Evolutionary conservation across 805 yeast species (phyloP), one percentile per base, ranked within the genome.

Genomic region (Pichia scutulata): DNA sequence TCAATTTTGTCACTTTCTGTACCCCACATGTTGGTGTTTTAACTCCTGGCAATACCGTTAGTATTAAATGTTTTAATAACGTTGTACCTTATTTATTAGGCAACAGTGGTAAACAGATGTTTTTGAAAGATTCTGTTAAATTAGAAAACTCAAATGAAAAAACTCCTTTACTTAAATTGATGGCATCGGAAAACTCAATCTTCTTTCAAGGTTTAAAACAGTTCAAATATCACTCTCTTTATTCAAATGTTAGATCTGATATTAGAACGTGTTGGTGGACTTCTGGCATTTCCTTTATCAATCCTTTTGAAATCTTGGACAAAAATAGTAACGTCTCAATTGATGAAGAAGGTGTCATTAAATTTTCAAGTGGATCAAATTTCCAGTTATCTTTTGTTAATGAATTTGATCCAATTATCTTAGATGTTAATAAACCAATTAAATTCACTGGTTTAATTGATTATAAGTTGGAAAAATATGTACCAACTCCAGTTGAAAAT

Each of bases 261-360:
- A 82, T 82, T 55, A 77, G 95, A 57, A 81, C 95, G 4, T 77
- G 86, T 16, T 89, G 87, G 84, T 87, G 86, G 78, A 86, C 95
- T 2, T 74, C 95, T 0, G 86, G 86, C 6, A 85, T 85, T 36
- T 77, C 85, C 0, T 58, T 66, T 25, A 66, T 71, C 37, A 88
- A 84, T 57, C 89, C 89, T 0, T 83, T 81, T 60, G 65, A 68
- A 49, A 65, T 63, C 18, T 57, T 71, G 43, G 69, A 60, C 52
- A 60, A 58, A 41, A 62, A 60, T 48, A 63, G 64, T 37, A 62
- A 49, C 51, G 65, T 68, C 40, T 65, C 60, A 33, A 69, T 74
- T 16, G 71, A 71, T 51, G 61, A 64, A 23, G 63, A 69, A 19
- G 79, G 84, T 2, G 71, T 72, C 62, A 66, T 72, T 44, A 71